phyloP scores from a whole-genome alignment of 495 filamentous ascomycete genomes.

The Physcia stellaris region DNA sequence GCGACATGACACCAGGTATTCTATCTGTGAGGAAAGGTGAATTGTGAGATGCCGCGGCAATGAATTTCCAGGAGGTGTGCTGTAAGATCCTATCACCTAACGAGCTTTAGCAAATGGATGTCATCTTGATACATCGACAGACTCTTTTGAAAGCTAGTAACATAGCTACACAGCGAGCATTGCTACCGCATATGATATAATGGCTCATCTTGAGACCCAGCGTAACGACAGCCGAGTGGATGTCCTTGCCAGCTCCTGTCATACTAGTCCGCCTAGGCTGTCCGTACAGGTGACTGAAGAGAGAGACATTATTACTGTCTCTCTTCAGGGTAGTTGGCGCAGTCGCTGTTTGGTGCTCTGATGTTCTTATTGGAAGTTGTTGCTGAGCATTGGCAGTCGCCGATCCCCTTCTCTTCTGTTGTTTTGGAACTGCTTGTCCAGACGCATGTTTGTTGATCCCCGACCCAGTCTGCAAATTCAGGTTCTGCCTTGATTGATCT shows the following conservation, averaged over 20 bases:
- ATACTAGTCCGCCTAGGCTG: constrained; percentile 54
- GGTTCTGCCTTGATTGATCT: no score
- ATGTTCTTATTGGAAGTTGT: constrained; percentile 8
- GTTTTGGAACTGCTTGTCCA: constrained; percentile 9
- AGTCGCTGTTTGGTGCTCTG: constrained; percentile 25
- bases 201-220: constrained; percentile 82
- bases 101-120: constrained; percentile 22
- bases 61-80: constrained; percentile 68
- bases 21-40: constrained; percentile 91
- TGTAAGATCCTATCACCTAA: constrained; percentile 87
- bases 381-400: constrained; percentile 7
- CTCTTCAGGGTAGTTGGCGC: constrained; percentile 31
- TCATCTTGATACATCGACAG: not conserved
- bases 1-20: constrained; percentile 80
- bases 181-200: constrained; percentile 82
- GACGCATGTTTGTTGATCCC: no score
- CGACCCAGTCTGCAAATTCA: no score
- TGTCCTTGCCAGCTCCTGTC: constrained; percentile 68
- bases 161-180: constrained; percentile 74
- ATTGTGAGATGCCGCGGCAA: constrained; percentile 81
- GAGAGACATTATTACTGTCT: constrained; percentile 59
- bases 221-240: constrained; percentile 76
- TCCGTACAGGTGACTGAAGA: constrained; percentile 78
- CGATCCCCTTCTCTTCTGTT: constrained; percentile 13
- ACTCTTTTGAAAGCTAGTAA: constrained; percentile 73